These are phyloP conservation scores for Aurantiochytrium sp. DNA, from an alignment of 108 stramenopile genomes.

Conservation along the genomic window DNA sequence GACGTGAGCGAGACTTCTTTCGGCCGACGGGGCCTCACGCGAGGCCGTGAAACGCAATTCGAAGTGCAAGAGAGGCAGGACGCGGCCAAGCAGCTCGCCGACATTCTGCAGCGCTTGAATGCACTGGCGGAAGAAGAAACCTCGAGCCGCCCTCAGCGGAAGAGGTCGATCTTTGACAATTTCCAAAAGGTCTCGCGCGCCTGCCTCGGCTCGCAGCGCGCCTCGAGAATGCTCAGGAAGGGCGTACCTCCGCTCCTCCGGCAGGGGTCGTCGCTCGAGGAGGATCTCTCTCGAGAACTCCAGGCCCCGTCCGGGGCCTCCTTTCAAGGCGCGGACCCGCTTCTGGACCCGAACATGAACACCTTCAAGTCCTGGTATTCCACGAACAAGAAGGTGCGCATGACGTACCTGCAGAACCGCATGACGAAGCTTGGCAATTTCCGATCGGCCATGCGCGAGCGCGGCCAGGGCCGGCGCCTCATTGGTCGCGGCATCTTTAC, in stretches of 20 bases:
- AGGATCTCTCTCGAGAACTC: background rate
- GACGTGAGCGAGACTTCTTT: background rate
- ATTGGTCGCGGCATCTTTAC: background rate
- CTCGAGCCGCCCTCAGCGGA: too few species aligned
- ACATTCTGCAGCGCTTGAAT: too few species aligned
- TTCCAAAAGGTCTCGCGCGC: too few species aligned
- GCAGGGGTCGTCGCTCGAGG: background rate
- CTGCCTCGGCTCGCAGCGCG: too few species aligned
- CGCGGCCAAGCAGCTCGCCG: too few species aligned
- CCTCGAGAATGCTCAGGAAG: background rate
- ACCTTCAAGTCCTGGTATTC: background rate
- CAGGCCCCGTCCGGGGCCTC: background rate
- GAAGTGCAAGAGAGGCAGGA: background rate
- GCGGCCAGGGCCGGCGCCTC: background rate
- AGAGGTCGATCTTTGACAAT: too few species aligned
- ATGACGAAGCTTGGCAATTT: background rate
- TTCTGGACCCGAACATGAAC: background rate
- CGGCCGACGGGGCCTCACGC: background rate
- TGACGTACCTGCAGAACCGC: background rate
- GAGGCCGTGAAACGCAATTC: background rate
- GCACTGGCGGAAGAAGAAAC: too few species aligned
- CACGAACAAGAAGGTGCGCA: background rate
- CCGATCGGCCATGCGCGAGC: background rate
- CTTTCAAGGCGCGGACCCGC: background rate
- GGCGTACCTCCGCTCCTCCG: background rate